Conservation (phyloP, 1,284 basidiomycete genomes). For the Ceratobasidium sp. region DNA sequence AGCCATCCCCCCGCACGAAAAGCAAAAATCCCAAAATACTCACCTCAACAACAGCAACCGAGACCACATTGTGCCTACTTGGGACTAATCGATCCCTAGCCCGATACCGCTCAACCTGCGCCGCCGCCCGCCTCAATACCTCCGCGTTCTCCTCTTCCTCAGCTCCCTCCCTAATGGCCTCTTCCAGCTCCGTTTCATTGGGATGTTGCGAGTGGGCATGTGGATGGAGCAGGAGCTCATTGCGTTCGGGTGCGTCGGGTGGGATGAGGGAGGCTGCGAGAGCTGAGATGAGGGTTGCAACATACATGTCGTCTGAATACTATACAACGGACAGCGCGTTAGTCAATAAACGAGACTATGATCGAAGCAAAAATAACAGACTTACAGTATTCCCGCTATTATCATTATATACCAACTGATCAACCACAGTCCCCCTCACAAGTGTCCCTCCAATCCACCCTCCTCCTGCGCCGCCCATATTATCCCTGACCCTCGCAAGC, state of each 20-base stretch:
- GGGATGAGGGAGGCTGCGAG: conserved; percentile 82
- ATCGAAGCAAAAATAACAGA: conserved; percentile 45
- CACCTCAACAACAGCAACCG: conserved; percentile 86
- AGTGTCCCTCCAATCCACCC: conserved; percentile 83
- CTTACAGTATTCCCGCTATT: conserved; percentile 90
- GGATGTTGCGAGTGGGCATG: conserved; percentile 67
- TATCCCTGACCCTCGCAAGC: conserved; percentile 83
- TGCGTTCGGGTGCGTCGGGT: conserved; percentile 75
- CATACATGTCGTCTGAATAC: conserved; percentile 93
- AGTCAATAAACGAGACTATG: neutral
- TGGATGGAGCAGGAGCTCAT: conserved; percentile 70
- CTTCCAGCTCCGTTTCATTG: conserved; percentile 32
- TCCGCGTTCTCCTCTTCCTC: conserved; percentile 69
- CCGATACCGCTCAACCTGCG: conserved; percentile 91
- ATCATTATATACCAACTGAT: conserved; percentile 92
- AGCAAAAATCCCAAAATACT: neutral
- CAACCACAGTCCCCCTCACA: conserved; percentile 91
- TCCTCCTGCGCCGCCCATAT: conserved; percentile 53
- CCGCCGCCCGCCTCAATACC: conserved; percentile 75
- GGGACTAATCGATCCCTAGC: conserved; percentile 96
- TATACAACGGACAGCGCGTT: conserved; percentile 51
- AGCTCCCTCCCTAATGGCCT: conserved; percentile 1
- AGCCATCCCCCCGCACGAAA: conserved; percentile 33
- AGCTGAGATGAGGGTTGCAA: conserved; percentile 86
- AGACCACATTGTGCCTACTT: conserved; percentile 93